Base-by-base conservation (phyloP, 108 stramenopile species). In the Mediolabrus comicus region DNA sequence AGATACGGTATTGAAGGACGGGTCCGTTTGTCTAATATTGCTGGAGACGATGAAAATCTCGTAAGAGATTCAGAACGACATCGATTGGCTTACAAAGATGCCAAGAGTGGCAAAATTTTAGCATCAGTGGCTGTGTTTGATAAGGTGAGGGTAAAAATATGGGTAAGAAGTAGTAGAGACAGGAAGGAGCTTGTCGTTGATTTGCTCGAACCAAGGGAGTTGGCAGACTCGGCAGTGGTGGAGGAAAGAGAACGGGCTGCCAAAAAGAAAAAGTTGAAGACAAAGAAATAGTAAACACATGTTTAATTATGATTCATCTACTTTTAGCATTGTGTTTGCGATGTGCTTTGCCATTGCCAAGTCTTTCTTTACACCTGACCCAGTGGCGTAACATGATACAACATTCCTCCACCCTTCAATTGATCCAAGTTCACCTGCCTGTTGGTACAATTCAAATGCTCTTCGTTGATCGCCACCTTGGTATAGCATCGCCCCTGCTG, bases 1-100 rank as follows among this genome's bases (percentile, higher is more conserved):
- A 76, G 94, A 35, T 99, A 95, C 81, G 99, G 99, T n/a, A 97
- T 99, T 57, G 99, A 99, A 84, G 98, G 97, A 12, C 71, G 83
- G 13, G 87, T 97, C 28, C 62, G 72, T 16, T 60, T 97, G 26
- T 55, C 87, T 2, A 62, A 87, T 28, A 66, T 82, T n/a, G 38
- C 67, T 24, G 56, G 35, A 0, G 74, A 88, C 32, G 87, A 86
- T 35, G 72, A 86, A 16, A 72, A 62, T 41, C 62, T 94, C 14
- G 31, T 67, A 6, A 83, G 94, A 4, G 68, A 89, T 55, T 78
- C 84, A 3, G 84, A 86, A 19, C 70, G 84, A 38, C 87, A 92
- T 65, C 75, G 76, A 25, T 41, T 91, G 25, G 66, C 56, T 3
- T 91, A 88, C 67, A 71, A 84, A 58, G 85, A 84, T 73, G 66